phyloP scores from a whole-genome alignment of 768 basidiomycete genomes.

The Suillus americanus region DNA sequence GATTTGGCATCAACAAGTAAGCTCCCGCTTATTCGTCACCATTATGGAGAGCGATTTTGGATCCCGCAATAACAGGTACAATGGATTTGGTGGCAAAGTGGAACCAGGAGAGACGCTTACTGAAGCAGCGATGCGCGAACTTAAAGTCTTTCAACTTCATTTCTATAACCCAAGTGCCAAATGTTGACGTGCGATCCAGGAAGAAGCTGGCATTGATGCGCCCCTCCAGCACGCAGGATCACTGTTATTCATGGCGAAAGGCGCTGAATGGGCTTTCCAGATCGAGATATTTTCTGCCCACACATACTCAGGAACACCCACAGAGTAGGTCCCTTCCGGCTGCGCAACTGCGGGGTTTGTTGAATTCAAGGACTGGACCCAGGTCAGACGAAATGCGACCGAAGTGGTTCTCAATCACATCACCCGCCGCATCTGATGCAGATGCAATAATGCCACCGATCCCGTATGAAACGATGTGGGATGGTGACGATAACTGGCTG shows the following conservation, averaged over 20 bases:
- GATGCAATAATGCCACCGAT: constrained; percentile 37
- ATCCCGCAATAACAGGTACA: constrained; percentile 53
- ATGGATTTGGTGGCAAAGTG: constrained; percentile 90
- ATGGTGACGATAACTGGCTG: constrained; percentile 67
- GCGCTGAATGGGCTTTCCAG: constrained; percentile 59
- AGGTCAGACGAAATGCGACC: constrained; percentile 91
- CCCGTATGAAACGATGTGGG: constrained; percentile 62
- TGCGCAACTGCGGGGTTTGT: not conserved
- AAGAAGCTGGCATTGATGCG: constrained; percentile 78
- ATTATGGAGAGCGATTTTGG: not conserved
- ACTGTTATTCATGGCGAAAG: constrained; percentile 60
- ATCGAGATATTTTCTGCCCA: constrained; percentile 73
- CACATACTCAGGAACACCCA: constrained; percentile 55
- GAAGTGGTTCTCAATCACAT: constrained; percentile 60
- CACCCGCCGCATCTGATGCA: not conserved
- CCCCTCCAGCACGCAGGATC: constrained; percentile 62
- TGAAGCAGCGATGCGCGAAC: constrained; percentile 76
- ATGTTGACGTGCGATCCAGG: constrained; percentile 42
- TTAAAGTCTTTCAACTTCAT: constrained; percentile 42
- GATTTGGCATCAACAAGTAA: constrained; percentile 66
- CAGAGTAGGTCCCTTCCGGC: constrained; percentile 52
- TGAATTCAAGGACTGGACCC: not conserved
- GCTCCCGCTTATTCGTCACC: not conserved
- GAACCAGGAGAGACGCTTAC: constrained; percentile 67
- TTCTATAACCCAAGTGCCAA: not conserved